Base-by-base conservation (phyloP, 495 filamentous ascomycete genomes). In the Tuber indicum region DNA sequence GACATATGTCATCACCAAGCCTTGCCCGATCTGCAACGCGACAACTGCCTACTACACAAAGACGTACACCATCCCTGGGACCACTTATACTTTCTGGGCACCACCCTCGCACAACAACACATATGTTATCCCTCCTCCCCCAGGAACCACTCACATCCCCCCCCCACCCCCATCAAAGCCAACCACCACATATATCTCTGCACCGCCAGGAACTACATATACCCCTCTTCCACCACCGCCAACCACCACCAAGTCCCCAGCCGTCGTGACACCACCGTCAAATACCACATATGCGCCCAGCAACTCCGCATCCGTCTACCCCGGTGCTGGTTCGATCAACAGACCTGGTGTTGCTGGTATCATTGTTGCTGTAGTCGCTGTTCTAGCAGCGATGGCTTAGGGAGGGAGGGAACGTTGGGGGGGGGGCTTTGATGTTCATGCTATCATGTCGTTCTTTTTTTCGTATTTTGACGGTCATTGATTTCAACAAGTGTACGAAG, bases 11-110 rank as follows among this genome's bases (percentile, higher is more conserved):
- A 41, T 81, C 44, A 82, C 79, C 21, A 79, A 80, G 74, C 58
- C 74, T 21, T 80, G 78, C 23, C 36, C 72, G 21, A 32, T 44
- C 66, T 82, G 77, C 71, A 14, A 66, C 9, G 52, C 71, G 16
- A 75, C 47, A 32, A 80, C 78, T 14, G 76, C 62, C 26, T 80
- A 77, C 74, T 82, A 82, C 74, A 82, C 81, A 39, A 81, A 70
- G 17, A 81, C 78, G 10, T 73, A 66, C 26, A 77, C 76, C 45
- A 39, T 49, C 7, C 76, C 74, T 9, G 74, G 66, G 36, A 46
- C 44, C 71, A 42, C 39, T 26, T 72, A 42, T 32, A 26, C 16
- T 7, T 14, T n/a, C 17, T 23, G 17, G 21, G 26, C 44, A 45
- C 66, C 19, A 21, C 44, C 66, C 21, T 17, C 39, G 39, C 58